These are phyloP conservation scores for Mortierella hygrophila DNA, from an alignment of 192 early-diverging fungal genomes.

Conservation along the genomic window DNA sequence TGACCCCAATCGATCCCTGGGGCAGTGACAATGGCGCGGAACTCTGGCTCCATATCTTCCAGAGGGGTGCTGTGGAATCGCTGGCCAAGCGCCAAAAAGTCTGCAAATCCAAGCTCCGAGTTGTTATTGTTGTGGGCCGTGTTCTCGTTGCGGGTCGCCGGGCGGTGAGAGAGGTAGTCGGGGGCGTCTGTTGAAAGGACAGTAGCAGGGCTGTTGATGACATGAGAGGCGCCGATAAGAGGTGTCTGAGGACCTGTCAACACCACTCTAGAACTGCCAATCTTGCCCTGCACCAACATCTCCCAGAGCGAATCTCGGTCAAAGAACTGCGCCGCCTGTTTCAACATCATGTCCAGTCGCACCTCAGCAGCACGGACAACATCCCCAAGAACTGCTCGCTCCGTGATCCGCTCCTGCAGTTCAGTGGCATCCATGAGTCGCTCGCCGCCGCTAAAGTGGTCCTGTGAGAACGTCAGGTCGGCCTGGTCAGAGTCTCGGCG, in stretches of 20 bases:
- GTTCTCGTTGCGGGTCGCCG: constrained; percentile 10
- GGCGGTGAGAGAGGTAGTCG: constrained; percentile 28
- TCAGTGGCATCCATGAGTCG: constrained; percentile 47
- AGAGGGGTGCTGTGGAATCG: constrained; percentile 55
- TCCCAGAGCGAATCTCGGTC: constrained; percentile 56
- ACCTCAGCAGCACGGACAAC: constrained; percentile 51
- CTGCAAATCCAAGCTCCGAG: constrained; percentile 46
- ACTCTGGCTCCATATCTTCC: constrained; percentile 57
- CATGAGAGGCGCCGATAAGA: neutral
- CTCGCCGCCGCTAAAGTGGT: constrained; percentile 15
- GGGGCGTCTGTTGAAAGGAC: constrained; percentile 10
- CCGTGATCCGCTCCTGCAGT: constrained; percentile 47
- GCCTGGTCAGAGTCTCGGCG: neutral
- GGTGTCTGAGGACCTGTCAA: constrained; percentile 28
- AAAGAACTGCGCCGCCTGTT: constrained; percentile 56
- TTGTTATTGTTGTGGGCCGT: constrained; percentile 3
- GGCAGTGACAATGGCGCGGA: constrained; percentile 45
- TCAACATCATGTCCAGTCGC: constrained; percentile 44
- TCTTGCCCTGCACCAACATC: constrained; percentile 52
- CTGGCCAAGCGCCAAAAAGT: constrained; percentile 58
- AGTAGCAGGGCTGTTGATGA: constrained; percentile 7
- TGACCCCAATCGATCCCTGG: constrained; percentile 54
- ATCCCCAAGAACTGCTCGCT: constrained; percentile 43
- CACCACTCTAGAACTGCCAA: constrained; percentile 34
- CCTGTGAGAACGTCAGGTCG: neutral